Percentiles rank a stretch among this genome's conserved stretches.
Conservation (phyloP, 257 asterid genomes). For the Oldenlandia corymbosa region DNA sequence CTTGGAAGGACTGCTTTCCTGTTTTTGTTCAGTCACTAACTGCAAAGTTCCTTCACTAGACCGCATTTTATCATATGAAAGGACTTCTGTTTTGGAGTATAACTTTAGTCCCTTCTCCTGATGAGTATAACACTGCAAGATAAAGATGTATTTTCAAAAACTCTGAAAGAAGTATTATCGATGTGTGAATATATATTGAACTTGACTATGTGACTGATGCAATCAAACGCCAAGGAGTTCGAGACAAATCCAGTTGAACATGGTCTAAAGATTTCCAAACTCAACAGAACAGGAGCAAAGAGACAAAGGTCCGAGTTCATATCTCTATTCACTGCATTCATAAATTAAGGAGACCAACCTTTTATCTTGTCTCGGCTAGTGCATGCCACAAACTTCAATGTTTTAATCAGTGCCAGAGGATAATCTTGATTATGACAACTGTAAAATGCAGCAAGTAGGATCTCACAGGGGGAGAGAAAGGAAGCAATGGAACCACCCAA, state of each 20-base stretch:
- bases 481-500: not conserved
- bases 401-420: not conserved
- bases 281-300: not conserved
- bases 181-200: not conserved
- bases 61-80: conserved; percentile 18
- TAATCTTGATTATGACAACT: not conserved
- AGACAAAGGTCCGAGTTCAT: not conserved
- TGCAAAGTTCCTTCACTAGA: conserved; percentile 23
- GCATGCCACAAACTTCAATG: conserved; percentile 7
- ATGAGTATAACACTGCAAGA: conserved; percentile 45
- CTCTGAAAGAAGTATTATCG: not conserved
- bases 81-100: conserved; percentile 43
- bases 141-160: conserved; percentile 4
- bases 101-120: conserved; percentile 38
- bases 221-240: not conserved
- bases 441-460: not conserved
- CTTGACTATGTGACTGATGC: not conserved
- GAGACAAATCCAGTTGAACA: not conserved
- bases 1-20: conserved; percentile 18
- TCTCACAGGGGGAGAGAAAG: not conserved
- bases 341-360: not conserved
- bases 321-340: not conserved
- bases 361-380: not conserved
- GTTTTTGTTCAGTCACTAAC: conserved; percentile 10
- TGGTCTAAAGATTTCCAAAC: not conserved